These are phyloP conservation scores for Quercus aquifolioides DNA, from an alignment of 306 rosid genomes.

Conservation along the genomic window DNA sequence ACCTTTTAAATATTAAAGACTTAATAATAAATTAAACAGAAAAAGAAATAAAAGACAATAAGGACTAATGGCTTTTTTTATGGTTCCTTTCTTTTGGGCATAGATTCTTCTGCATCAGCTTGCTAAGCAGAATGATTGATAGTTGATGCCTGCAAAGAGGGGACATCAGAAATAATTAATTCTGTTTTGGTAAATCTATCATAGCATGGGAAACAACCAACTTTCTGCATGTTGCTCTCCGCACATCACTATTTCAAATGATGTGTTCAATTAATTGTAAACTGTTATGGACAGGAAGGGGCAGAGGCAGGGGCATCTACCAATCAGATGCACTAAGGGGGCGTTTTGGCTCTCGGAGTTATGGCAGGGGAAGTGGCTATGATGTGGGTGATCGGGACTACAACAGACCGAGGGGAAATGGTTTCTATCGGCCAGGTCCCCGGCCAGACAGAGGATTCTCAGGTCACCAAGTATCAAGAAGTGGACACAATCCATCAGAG, in stretches of 20 bases:
- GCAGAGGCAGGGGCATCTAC: conserved; percentile 81
- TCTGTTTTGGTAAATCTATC: neutral
- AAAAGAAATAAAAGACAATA: no score
- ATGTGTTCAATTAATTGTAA: neutral
- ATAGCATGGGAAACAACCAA: neutral
- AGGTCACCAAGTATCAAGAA: conserved; percentile 53
- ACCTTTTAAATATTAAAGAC: no score
- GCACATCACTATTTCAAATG: neutral
- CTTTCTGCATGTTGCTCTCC: neutral
- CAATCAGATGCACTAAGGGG: conserved; percentile 67
- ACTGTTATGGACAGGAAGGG: conserved; percentile 66
- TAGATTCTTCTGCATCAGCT: neutral
- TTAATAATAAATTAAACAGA: neutral
- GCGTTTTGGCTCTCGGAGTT: conserved; percentile 56
- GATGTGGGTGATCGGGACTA: conserved; percentile 67
- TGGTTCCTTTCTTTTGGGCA: no score
- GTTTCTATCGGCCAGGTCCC: conserved; percentile 62
- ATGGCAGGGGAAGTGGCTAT: conserved; percentile 52
- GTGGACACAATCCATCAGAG: conserved; percentile 49
- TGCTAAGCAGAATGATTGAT: neutral
- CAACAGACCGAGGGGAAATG: conserved; percentile 63
- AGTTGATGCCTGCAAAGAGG: neutral
- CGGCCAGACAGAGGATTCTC: conserved; percentile 60
- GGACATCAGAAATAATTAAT: neutral
- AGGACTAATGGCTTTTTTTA: no score